These are phyloP conservation scores for Lentinula sp. DNA, from an alignment of 768 basidiomycete genomes.

Conservation along the genomic window DNA sequence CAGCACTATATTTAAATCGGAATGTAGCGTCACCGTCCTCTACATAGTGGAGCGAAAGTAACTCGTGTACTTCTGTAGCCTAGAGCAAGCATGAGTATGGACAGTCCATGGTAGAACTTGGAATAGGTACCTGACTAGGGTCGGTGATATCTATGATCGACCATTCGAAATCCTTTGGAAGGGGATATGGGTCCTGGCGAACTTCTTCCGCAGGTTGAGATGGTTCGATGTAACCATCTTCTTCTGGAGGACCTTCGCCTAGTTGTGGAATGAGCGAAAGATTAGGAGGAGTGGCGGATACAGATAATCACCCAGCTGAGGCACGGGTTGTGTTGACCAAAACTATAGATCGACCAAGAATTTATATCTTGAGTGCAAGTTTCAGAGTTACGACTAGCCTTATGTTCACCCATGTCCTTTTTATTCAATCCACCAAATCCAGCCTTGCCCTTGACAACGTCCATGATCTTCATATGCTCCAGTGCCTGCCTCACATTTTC, in stretches of 20 bases:
- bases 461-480: slow-evolving; percentile 78
- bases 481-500: slow-evolving; percentile 65
- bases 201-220: slow-evolving; percentile 72
- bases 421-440: slow-evolving; percentile 70
- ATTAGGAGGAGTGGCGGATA: neutral
- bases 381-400: slow-evolving; percentile 32
- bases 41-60: slow-evolving; percentile 91
- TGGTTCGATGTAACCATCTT: slow-evolving; percentile 88
- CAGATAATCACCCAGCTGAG: slow-evolving; percentile 56
- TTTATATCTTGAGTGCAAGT: neutral
- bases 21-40: slow-evolving; percentile 96
- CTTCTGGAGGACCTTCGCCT: slow-evolving; percentile 60
- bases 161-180: slow-evolving; percentile 96
- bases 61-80: slow-evolving; percentile 88
- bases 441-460: slow-evolving; percentile 76
- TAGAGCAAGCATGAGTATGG: slow-evolving; percentile 23
- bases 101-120: neutral
- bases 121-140: slow-evolving; percentile 52
- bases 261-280: slow-evolving; percentile 2
- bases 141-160: slow-evolving; percentile 73
- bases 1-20: slow-evolving; percentile 92
- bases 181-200: slow-evolving; percentile 78
- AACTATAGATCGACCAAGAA: slow-evolving; percentile 48
- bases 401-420: slow-evolving; percentile 84
- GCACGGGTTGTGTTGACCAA: slow-evolving; percentile 97